Percentiles rank a stretch among this genome's conserved stretches.
phyloP scores from a whole-genome alignment of 768 basidiomycete genomes.

The Brasilioporus rufonigricans region DNA sequence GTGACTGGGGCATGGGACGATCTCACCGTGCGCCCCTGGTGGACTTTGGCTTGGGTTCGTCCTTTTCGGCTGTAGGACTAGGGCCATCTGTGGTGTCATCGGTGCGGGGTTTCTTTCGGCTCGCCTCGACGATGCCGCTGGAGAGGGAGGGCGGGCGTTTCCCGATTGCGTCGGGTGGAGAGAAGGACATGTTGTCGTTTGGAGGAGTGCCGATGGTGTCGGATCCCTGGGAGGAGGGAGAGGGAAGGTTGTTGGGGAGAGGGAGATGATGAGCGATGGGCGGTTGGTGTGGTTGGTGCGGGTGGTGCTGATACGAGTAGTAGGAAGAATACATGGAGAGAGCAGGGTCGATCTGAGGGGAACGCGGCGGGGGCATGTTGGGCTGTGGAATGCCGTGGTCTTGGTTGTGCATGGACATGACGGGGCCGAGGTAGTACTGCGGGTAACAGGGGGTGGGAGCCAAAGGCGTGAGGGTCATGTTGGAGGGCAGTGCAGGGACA shows the following conservation, averaged over 20 bases:
- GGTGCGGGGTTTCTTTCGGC: constrained; percentile 58
- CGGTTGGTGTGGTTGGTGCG: constrained; percentile 35
- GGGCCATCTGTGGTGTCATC: constrained; percentile 49
- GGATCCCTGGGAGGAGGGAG: constrained; percentile 78
- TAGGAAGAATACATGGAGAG: constrained; percentile 66
- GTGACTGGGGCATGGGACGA: background rate
- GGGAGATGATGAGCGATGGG: constrained; percentile 55
- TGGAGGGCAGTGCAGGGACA: background rate
- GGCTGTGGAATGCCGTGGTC: constrained; percentile 40
- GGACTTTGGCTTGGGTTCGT: constrained; percentile 74
- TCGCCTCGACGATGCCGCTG: constrained; percentile 35
- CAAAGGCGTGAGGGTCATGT: constrained; percentile 12
- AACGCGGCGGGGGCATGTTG: constrained; percentile 47
- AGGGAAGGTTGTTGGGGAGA: constrained; percentile 60
- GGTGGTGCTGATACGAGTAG: constrained; percentile 53
- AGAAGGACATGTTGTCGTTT: constrained; percentile 54
- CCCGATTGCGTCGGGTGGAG: constrained; percentile 54
- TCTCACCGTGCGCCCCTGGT: constrained; percentile 81
- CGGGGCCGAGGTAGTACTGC: constrained; percentile 26
- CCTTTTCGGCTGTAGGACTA: constrained; percentile 57
- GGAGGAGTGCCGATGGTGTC: constrained; percentile 75
- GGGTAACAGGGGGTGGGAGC: constrained; percentile 3
- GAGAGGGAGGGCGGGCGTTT: constrained; percentile 62
- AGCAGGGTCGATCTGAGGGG: constrained; percentile 68
- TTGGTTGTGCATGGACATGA: constrained; percentile 43